Percentiles rank a stretch among this genome's conserved stretches.
phyloP scores from a whole-genome alignment of 2,329 filamentous ascomycete species.

The Microsporum audouinii region DNA sequence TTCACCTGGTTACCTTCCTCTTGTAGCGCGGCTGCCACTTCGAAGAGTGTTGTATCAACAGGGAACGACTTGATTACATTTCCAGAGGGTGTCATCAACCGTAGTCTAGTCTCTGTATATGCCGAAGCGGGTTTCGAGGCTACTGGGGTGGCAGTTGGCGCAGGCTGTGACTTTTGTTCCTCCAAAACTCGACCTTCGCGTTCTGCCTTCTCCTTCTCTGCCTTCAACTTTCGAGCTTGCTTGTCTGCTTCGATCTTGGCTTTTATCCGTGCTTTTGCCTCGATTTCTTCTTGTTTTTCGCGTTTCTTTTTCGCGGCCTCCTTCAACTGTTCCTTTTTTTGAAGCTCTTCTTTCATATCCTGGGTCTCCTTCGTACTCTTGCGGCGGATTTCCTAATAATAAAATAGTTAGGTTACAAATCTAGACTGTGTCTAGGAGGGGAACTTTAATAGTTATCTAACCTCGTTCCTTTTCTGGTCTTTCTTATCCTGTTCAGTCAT shows the following conservation, averaged over 20 bases:
- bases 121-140: constrained; percentile 53
- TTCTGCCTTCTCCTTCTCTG: constrained; percentile 72
- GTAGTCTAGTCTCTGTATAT: constrained; percentile 69
- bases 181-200: constrained; percentile 59
- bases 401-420: neutral
- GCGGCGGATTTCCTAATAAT: constrained; percentile 51
- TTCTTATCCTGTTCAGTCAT: constrained; percentile 14
- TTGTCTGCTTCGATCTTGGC: constrained; percentile 94
- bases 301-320: constrained; percentile 74
- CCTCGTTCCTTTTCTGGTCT: constrained; percentile 16
- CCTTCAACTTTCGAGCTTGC: constrained; percentile 72
- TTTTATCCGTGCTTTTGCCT: constrained; percentile 78
- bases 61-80: constrained; percentile 80
- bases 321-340: constrained; percentile 82
- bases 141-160: constrained; percentile 37
- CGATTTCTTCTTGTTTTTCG: constrained; percentile 76
- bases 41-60: constrained; percentile 82
- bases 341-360: constrained; percentile 78
- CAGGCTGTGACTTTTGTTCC: constrained; percentile 35
- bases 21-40: constrained; percentile 68
- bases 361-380: constrained; percentile 85
- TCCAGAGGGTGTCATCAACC: constrained; percentile 64
- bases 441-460: constrained; percentile 5
- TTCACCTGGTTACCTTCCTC: constrained; percentile 59
- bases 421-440: neutral